phyloP scores from a whole-genome alignment of 768 basidiomycete species.

The Suillus lakei region DNA sequence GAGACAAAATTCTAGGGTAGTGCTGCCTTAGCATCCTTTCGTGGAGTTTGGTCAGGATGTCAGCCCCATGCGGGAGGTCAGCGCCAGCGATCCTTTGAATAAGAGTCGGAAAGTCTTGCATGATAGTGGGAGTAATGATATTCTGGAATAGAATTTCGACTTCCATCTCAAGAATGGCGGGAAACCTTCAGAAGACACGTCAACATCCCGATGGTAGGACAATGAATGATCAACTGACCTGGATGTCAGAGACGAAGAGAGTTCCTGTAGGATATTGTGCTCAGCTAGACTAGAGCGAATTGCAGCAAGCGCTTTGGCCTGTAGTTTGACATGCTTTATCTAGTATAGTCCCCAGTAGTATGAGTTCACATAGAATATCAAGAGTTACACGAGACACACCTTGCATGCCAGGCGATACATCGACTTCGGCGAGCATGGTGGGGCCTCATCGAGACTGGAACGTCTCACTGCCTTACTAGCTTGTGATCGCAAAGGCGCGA shows the following conservation, averaged over 20 bases:
- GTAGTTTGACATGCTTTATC: constrained; percentile 25
- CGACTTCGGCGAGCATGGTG: constrained; percentile 39
- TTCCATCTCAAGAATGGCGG: constrained; percentile 12
- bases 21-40: constrained; percentile 11
- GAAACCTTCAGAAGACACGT: constrained; percentile 8
- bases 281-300: constrained; percentile 23
- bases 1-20: neutral
- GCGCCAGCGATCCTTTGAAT: constrained; percentile 11
- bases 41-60: constrained; percentile 12
- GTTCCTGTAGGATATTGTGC: constrained; percentile 28
- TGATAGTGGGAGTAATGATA: constrained; percentile 8
- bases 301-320: constrained; percentile 20
- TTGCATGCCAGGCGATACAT: constrained; percentile 43
- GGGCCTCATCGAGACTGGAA: neutral
- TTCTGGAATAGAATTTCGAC: constrained; percentile 14
- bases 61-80: constrained; percentile 17
- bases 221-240: constrained; percentile 16
- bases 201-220: no score
- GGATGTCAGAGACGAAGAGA: constrained; percentile 31
- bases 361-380: neutral
- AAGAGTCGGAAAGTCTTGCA: constrained; percentile 7
- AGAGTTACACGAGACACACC: constrained; percentile 17
- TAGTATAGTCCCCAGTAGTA: constrained; percentile 5
- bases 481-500: constrained; percentile 28
- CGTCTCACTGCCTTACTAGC: neutral